These are phyloP conservation scores for Colletotrichum sp. DNA, from an alignment of 2,329 filamentous ascomycete genomes.

Conservation along the genomic window DNA sequence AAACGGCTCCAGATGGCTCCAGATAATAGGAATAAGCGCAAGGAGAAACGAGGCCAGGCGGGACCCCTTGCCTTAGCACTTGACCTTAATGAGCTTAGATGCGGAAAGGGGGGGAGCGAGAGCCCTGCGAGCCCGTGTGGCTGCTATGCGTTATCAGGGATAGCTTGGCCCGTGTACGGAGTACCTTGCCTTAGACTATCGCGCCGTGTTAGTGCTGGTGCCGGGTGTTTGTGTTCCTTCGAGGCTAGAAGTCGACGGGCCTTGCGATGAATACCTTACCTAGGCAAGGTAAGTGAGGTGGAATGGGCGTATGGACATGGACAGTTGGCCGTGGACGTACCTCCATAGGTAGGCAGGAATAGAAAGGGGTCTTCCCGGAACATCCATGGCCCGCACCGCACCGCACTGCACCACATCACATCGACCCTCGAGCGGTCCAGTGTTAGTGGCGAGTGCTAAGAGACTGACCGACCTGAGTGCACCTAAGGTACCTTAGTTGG, in stretches of 20 bases:
- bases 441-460: neutral
- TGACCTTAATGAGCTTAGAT: neutral
- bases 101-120: neutral
- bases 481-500: neutral
- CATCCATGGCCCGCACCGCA: neutral
- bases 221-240: neutral
- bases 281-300: neutral
- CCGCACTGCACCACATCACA: neutral
- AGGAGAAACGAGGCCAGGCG: neutral
- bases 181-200: neutral
- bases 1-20: neutral
- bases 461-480: neutral
- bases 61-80: neutral
- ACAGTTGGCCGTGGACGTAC: neutral
- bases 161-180: neutral
- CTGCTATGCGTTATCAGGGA: neutral
- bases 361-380: slow-evolving; percentile 1
- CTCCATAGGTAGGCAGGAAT: neutral
- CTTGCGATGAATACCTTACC: neutral
- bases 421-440: neutral
- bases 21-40: slow-evolving; percentile 16
- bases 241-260: neutral
- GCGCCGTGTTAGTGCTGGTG: neutral
- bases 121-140: neutral
- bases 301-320: neutral